Base-by-base conservation (phyloP, 257 asterid genomes). In the Solanum virginianum region DNA sequence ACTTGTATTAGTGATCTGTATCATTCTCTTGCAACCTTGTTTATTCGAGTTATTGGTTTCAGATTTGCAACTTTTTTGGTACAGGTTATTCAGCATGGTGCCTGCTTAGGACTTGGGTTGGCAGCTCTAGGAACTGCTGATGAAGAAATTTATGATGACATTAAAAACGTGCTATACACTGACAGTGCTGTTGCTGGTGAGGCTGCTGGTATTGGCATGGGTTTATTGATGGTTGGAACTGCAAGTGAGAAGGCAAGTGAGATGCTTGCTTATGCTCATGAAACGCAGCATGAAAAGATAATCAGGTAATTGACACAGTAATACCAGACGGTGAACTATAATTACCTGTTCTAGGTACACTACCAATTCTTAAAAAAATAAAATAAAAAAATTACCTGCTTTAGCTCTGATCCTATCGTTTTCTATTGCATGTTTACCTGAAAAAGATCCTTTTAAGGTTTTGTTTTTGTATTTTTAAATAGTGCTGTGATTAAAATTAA, bases 111-210 rank as follows among this genome's bases (percentile, higher is more conserved):
- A 81, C 99, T 97, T 87, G 99, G 99, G 80, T 86, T 95, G 92
- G 99, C 99, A 51, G 94, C 99, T 24, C 86, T 97, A 85, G 99
- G 99, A 80, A 97, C 98, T 65, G 99, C 99, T 57, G 99, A 95
- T 85, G 94, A 90, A 85, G 97, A 95, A 15, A 91, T 95, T 56
- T 97, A 92, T 81, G 98, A 95, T 81, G 99, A 93, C 82, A 87
- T 95, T 41, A 97, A 95, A 87, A 93, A 85, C 53, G 99, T 94
- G 68, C 93, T 97, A 14, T 97, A 95, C 88, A 90, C 97, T 14
- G 99, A 97, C 92, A 94, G 98, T 92, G 99, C 99, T 43, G 98
- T 97, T 87, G 98, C 99, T 53, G 98, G 99, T 81, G 99, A 97
- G 90, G 99, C 99, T 86, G 99, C 99, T 84, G 99, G 99, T 47